Base-by-base conservation (phyloP, 73 alveolate genomes). In the Urostyla sp. region DNA sequence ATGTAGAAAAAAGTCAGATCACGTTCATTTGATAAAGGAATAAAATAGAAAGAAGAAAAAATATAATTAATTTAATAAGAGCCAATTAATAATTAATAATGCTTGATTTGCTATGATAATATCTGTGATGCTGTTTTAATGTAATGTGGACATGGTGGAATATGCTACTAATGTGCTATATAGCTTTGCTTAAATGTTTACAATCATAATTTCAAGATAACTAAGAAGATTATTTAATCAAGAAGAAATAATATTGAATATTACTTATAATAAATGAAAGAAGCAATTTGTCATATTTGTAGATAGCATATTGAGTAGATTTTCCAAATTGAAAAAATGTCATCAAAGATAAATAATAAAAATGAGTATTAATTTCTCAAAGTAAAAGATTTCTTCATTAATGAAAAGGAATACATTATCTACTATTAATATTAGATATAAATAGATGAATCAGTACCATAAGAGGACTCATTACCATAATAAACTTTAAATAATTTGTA, bases 91-190 rank as follows among this genome's bases (percentile, higher is more conserved):
- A 40, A 40, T 40, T 11, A 24, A 43, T 3, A 5, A n/a, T 89
- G 92, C 78, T 51, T 80, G 72, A 87, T 89, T 32, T 57, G 93
- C 51, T 69, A 72, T 78, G 93, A 85, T 44, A 26, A 77, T 32
- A 18, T n/a, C 23, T 32, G 81, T 15, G 84, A 85, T 59, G 81
- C 93, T 16, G 93, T 85, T 1, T 52, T 85, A 21, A 85, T 85
- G 93, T 88, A 85, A 53, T 85, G 93, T 44, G 93, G 93, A 13
- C 93, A 85, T 76, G 93, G 93, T 8, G 93, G 89, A n/a, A 34
- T 85, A 8, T 85, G 93, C 67, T 72, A 30, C 27, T 59, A 61
- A 10, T 85, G 93, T 26, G 89, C 86, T 13, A 50, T 56, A 3
- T 5, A n/a, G 5, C 77, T 80, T 0, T 80, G 77, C 55, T 50